phyloP scores from a whole-genome alignment of 2,329 filamentous ascomycete species.

The Diaporthe capsici region DNA sequence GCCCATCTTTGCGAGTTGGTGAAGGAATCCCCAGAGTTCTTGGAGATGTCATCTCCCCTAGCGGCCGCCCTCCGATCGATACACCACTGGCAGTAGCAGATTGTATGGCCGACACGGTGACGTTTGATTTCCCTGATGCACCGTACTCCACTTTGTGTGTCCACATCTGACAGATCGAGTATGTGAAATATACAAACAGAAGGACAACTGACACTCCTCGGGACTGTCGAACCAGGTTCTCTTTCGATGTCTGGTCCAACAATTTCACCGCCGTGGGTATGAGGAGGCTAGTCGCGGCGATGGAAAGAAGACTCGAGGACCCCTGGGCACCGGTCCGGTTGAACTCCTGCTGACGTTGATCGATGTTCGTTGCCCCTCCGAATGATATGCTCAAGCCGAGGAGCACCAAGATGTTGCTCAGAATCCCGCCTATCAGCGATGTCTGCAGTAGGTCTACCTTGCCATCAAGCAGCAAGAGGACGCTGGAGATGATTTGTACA shows the following conservation, averaged over 20 bases:
- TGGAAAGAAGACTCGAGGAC: conserved; percentile 26
- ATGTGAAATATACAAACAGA: conserved; percentile 29
- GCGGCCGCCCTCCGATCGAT: not conserved
- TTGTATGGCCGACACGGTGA: not conserved
- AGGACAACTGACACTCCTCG: conserved; percentile 26
- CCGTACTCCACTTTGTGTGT: conserved; percentile 25
- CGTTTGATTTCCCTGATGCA: conserved; percentile 2
- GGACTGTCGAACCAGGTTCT: conserved; percentile 27
- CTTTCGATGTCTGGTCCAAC: conserved; percentile 23
- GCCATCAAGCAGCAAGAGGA: conserved; percentile 16
- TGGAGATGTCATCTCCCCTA: not conserved
- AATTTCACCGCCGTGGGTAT: conserved; percentile 32
- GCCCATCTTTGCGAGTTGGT: not conserved
- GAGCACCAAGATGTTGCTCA: conserved; percentile 34
- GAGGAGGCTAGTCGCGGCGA: conserved; percentile 32
- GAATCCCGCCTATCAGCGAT: conserved; percentile 34
- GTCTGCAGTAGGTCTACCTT: conserved; percentile 32
- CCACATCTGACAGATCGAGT: conserved; percentile 31
- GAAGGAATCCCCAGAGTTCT: not conserved
- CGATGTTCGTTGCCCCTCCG: conserved; percentile 21
- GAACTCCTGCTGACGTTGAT: conserved; percentile 8
- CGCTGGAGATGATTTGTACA: conserved; percentile 21
- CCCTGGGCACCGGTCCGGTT: conserved; percentile 26
- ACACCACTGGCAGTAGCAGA: not conserved
- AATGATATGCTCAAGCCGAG: conserved; percentile 33